Evolutionary conservation across 2,329 filamentous ascomycete species (phyloP), one percentile per base, ranked within the genome.

Genomic region (Pseudogymnoascus sp.): DNA sequence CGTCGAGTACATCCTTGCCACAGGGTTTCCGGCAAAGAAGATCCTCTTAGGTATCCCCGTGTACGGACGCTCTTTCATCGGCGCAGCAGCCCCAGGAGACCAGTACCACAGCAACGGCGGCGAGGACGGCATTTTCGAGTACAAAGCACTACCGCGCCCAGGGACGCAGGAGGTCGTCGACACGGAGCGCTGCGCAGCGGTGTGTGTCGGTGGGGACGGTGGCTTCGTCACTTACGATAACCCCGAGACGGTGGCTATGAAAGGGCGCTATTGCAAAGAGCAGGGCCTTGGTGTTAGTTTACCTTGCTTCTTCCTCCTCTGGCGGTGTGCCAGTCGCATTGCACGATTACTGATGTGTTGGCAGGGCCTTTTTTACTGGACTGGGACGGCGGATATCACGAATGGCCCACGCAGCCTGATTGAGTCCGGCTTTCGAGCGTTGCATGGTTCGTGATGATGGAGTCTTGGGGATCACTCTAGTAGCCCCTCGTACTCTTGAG

Each of bases 181-280:
- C 74, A 83, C 83, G 68, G 78, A 83, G 16, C 77, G 83, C 29
- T 86, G 86, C 11, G 88, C 89, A 16, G 89, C 90, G 5, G 88
- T 84, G 69, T 93, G 89, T 69, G 77, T 85, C 1, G 88, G 89
- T 5, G 86, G 82, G 1, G 89, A 91, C 69, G 88, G 88, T 2
- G 90, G 89, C 0, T 93, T 92, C 68, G 84, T 93, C 45, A 88
- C 84, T 1, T 95, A 93, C 73, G 90, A 95, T 74, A 92, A 88
- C 67, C 85, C 87, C 3, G 83, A 87, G 47, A 92, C 89, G 2
- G 89, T 93, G 36, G 82, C 82, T 74, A 82, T 86, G 73, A 95
- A 95, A 76, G 90, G 88, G 1, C 77, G 80, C 5, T 93, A 87
- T 73, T 90, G 86, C 73, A 87, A 85, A 70, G 83, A 88, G 69